Conservation (phyloP, 192 early-diverging fungal species). For the Coemansia sp. region DNA sequence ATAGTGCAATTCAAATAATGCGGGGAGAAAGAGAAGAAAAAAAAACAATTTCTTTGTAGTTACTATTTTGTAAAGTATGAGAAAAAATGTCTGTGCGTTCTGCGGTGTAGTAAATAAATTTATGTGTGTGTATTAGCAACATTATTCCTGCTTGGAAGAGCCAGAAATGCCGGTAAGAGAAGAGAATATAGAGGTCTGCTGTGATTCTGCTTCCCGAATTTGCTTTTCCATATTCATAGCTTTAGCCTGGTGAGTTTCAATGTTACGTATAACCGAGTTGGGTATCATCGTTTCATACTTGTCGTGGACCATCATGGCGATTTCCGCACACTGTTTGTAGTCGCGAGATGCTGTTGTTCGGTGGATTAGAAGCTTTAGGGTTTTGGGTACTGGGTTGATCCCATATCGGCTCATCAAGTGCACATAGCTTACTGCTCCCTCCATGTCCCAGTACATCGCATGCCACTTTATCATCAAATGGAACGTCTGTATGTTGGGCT, state of each 20-base stretch:
- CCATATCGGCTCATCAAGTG: constrained; percentile 23
- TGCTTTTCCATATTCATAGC: constrained; percentile 26
- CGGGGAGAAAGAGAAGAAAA: too few relatives aligned
- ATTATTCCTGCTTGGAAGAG: too few relatives aligned
- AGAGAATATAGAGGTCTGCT: background rate
- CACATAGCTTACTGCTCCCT: constrained; percentile 8
- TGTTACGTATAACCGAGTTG: background rate
- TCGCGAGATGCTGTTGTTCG: constrained; percentile 13
- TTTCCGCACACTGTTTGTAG: constrained; percentile 10
- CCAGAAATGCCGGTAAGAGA: too few relatives aligned
- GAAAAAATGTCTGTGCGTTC: too few relatives aligned
- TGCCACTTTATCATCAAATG: constrained; percentile 37
- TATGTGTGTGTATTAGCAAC: too few relatives aligned
- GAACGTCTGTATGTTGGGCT: constrained; percentile 23
- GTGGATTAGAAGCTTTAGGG: constrained; percentile 27
- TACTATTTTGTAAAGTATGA: too few relatives aligned
- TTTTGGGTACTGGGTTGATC: constrained; percentile 11
- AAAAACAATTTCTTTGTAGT: too few relatives aligned
- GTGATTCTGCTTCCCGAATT: constrained; percentile 11
- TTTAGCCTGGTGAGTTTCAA: constrained; percentile 18
- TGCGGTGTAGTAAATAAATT: too few relatives aligned
- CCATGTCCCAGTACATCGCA: constrained; percentile 48
- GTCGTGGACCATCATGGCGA: constrained; percentile 8
- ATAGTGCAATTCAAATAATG: constrained; percentile 1
- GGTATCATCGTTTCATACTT: constrained; percentile 8